A percentile compares a stretch with the other conserved stretches of the same genome.
Conservation (phyloP, 2,329 filamentous ascomycete genomes). For the Fusarium decemcellulare region DNA sequence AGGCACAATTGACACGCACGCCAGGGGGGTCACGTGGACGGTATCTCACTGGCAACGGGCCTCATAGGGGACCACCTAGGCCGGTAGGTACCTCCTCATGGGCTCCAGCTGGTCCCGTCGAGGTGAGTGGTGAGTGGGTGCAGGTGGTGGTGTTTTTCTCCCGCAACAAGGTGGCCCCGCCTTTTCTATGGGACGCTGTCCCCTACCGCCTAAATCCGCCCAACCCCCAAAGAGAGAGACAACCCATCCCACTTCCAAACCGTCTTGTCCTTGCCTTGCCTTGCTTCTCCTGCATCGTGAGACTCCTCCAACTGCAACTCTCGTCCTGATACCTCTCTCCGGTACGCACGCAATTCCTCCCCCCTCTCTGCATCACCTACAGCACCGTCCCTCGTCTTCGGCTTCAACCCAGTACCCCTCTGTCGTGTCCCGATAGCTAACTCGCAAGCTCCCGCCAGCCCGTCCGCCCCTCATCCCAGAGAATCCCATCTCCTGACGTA, state of each 20-base stretch:
- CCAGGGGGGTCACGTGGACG: conserved; percentile 49
- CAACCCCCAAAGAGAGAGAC: conserved; percentile 32
- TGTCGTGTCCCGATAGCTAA: conserved; percentile 41
- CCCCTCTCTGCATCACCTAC: background rate
- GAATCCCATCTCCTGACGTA: conserved; percentile 46
- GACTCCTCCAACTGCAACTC: conserved; percentile 28
- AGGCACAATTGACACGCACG: conserved; percentile 41
- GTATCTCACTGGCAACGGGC: conserved; percentile 49
- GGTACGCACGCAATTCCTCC: conserved; percentile 28
- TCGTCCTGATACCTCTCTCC: conserved; percentile 24
- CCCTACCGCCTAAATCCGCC: conserved; percentile 42
- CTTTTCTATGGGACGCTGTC: conserved; percentile 42
- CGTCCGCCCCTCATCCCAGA: too few relatives aligned
- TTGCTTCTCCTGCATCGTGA: conserved; percentile 38
- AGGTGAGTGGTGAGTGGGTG: too few relatives aligned
- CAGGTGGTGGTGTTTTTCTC: conserved; percentile 49
- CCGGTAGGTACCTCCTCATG: background rate
- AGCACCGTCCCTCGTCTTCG: background rate
- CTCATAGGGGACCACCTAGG: conserved; percentile 47
- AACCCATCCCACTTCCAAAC: conserved; percentile 36
- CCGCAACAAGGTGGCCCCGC: conserved; percentile 45
- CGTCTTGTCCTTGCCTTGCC: conserved; percentile 39
- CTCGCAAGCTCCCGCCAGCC: conserved; percentile 27
- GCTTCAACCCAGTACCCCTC: conserved; percentile 1
- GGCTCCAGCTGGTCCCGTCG: too few relatives aligned